These are phyloP conservation scores for Hortiboletus flavorubellus DNA, from an alignment of 768 basidiomycete species.

Conservation along the genomic window DNA sequence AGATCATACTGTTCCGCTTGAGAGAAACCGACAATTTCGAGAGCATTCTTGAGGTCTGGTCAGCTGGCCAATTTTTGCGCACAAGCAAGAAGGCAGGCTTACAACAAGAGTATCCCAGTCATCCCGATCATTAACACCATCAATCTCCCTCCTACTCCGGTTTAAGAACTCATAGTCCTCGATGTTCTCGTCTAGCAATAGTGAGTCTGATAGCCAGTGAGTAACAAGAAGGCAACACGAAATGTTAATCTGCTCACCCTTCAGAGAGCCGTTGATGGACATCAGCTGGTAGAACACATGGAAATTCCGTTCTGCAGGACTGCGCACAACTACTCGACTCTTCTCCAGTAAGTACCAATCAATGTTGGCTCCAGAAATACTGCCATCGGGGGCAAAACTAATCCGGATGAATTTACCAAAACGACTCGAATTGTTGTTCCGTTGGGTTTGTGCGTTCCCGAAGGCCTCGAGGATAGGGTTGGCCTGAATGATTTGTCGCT, in stretches of 20 bases:
- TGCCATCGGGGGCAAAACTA: constrained; percentile 87
- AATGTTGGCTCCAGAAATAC: constrained; percentile 96
- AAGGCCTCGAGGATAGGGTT: constrained; percentile 98
- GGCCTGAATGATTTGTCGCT: constrained; percentile 94
- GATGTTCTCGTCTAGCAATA: constrained; percentile 70
- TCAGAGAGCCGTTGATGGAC: constrained; percentile 66
- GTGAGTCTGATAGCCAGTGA: constrained; percentile 45
- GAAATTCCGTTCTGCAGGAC: constrained; percentile 87
- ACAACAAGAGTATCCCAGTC: constrained; percentile 86
- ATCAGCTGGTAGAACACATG: constrained; percentile 97
- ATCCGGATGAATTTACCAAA: constrained; percentile 99
- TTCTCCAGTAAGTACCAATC: constrained; percentile 99
- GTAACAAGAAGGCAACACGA: constrained; percentile 1
- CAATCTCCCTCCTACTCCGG: constrained; percentile 86
- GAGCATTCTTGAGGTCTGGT: constrained; percentile 52
- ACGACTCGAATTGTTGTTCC: constrained; percentile 98
- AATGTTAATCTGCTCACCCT: constrained; percentile 44
- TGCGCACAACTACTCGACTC: constrained; percentile 87
- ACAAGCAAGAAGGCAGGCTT: constrained; percentile 5
- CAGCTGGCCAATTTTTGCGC: background rate
- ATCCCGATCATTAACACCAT: constrained; percentile 87
- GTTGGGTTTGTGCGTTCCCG: constrained; percentile 96
- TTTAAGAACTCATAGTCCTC: constrained; percentile 91
- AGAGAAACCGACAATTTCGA: constrained; percentile 89
- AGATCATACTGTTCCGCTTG: constrained; percentile 83